Base-by-base conservation (phyloP, 2,329 filamentous ascomycete species). In the Alternaria alternata region DNA sequence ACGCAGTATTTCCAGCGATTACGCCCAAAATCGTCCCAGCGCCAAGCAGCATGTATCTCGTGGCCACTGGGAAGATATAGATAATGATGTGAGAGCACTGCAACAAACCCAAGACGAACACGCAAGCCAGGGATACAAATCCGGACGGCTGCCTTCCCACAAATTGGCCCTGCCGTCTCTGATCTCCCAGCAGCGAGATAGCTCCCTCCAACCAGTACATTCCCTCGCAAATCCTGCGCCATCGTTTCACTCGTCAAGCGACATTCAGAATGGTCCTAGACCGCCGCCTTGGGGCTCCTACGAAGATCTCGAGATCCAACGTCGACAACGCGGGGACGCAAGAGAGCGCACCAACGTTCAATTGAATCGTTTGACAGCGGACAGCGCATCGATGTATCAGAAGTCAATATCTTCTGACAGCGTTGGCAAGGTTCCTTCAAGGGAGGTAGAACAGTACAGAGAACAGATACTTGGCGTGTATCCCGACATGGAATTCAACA, bases 401-500 rank as follows among this genome's bases (percentile, higher is more conserved):
- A 51, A 49, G 6, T n/a, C 51, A 11, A 32, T 32, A 5, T 51
- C 51, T 2, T 46, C 32, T 3, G 52, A 60, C 7, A 57, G 46
- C 20, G 30, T 59, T 34, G 41, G 43, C 3, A 49, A 63, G 38
- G 59, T 32, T 14, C 53, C 64, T 36, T 53, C 53, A 51, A 59
- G 53, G 12, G 67, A 69, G 42, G 65, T 72, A 5, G 63, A 71
- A 12, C 62, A 61, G 22, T 70, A 65, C 20, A 54, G 62, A n/a
- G 59, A 66, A 32, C 62, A 69, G 46, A 64, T 70, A 12, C 48
- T 71, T 5, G 48, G 46, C 6, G 47, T 71, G 8, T 72, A 72
- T 55, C 69, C 68, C 5, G 69, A 72, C 32, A 65, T 72, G 62
- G 53, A 57, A 28, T 69, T 72, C 42, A 63, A 67, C 48, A 63